Evolutionary conservation across 495 filamentous ascomycete species (phyloP).

Genomic region (Extremus antarcticus): DNA sequence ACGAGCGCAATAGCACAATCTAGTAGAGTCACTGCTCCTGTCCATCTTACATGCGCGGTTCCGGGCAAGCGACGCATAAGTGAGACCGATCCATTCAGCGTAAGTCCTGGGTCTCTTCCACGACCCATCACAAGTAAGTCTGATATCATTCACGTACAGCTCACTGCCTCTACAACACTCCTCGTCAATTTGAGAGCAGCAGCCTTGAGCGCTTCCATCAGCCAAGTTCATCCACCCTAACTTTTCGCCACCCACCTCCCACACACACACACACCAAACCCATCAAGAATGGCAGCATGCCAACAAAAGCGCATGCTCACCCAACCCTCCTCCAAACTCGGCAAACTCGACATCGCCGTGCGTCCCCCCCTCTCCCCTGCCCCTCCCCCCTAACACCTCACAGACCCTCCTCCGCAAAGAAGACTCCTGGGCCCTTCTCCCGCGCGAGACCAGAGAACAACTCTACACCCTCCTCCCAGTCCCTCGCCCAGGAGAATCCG

Average conservation of each 20-base stretch:
- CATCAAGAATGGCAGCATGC: conserved; percentile 2
- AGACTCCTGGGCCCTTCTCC: conserved; percentile 16
- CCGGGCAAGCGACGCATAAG: background rate
- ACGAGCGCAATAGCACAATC: too few relatives aligned
- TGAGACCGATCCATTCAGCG: background rate
- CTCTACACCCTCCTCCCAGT: conserved; percentile 16
- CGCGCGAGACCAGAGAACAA: conserved; percentile 5
- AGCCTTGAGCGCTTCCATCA: too few relatives aligned
- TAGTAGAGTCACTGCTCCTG: too few relatives aligned
- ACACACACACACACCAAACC: background rate
- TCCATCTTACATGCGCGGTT: too few relatives aligned
- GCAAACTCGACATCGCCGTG: conserved; percentile 13
- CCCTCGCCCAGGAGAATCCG: background rate
- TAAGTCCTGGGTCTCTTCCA: background rate
- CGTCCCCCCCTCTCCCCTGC: background rate
- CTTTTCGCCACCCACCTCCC: background rate
- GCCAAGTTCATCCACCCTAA: too few relatives aligned
- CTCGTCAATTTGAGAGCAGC: too few relatives aligned
- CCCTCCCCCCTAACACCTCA: background rate
- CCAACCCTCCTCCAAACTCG: conserved; percentile 10
- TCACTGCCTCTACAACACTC: background rate
- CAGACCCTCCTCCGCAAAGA: conserved; percentile 15
- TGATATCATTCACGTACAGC: background rate
- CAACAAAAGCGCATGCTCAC: conserved; percentile 14
- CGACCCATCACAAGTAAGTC: background rate